These are phyloP conservation scores for Beauveria sp. DNA, from an alignment of 2,329 filamentous ascomycete species.

Conservation along the genomic window DNA sequence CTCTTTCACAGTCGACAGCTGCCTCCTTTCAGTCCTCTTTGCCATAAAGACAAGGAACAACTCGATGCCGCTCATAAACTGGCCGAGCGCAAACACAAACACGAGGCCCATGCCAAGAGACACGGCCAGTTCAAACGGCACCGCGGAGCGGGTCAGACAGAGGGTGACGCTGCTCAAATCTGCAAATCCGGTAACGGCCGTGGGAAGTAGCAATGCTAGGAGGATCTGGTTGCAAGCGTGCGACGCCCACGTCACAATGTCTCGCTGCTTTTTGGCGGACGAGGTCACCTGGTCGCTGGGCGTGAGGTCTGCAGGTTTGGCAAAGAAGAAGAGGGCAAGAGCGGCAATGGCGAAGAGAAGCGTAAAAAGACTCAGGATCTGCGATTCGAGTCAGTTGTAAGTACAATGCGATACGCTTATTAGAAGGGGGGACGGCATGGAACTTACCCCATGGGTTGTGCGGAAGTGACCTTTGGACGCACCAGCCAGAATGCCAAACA, in stretches of 20 bases:
- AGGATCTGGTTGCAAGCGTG: slow-evolving; percentile 21
- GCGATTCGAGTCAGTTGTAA: neutral
- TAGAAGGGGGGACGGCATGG: neutral
- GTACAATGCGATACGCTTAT: neutral
- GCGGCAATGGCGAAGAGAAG: slow-evolving; percentile 19
- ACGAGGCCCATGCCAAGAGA: slow-evolving; percentile 19
- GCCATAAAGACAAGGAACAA: slow-evolving; percentile 12
- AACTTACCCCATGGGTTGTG: slow-evolving; percentile 23
- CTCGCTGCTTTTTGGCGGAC: neutral
- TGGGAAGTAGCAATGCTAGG: slow-evolving; percentile 16
- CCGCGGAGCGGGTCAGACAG: slow-evolving; percentile 19
- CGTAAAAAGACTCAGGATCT: slow-evolving; percentile 23
- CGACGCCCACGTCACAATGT: slow-evolving; percentile 6
- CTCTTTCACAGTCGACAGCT: neutral
- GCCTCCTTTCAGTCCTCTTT: neutral
- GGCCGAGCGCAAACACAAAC: slow-evolving; percentile 17
- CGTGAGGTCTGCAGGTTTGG: slow-evolving; percentile 13
- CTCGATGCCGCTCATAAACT: slow-evolving; percentile 17
- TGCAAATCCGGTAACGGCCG: slow-evolving; percentile 21
- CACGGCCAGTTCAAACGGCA: slow-evolving; percentile 21
- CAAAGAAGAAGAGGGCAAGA: slow-evolving; percentile 18
- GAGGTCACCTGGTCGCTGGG: neutral
- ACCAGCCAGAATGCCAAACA: slow-evolving; percentile 21
- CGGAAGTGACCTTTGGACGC: slow-evolving; percentile 20
- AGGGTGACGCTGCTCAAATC: slow-evolving; percentile 21